Conservation (phyloP, 139 green algal species). For the Spirogloea muscicola region DNA sequence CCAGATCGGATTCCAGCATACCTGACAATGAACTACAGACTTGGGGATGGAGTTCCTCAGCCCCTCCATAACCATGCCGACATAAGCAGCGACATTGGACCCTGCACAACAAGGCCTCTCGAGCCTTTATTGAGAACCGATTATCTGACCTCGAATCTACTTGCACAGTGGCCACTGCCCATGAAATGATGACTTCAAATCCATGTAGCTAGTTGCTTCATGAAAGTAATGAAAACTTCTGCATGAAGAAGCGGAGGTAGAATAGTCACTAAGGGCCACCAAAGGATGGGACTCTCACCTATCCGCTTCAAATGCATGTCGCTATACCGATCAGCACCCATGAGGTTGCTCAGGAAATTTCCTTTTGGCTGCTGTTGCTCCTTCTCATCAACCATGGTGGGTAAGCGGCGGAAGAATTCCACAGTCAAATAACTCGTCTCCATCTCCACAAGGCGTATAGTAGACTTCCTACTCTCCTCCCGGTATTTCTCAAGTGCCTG, state of each 20-base stretch:
- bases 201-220: not conserved
- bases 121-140: too few species aligned
- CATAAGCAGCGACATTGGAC: slow-evolving; percentile 9
- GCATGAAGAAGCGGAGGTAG: not conserved
- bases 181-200: not conserved
- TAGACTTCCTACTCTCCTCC: slow-evolving; percentile 12
- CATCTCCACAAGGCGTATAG: slow-evolving; percentile 36
- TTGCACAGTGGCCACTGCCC: not conserved
- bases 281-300: slow-evolving; percentile 17
- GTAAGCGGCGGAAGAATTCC: slow-evolving; percentile 43
- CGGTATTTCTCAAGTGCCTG: not conserved
- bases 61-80: slow-evolving; percentile 1
- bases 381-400: not conserved
- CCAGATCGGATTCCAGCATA: too few species aligned
- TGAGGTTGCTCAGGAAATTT: not conserved
- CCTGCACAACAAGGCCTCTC: not conserved
- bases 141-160: not conserved
- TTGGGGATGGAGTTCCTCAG: slow-evolving; percentile 36
- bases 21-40: slow-evolving; percentile 38
- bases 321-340: slow-evolving; percentile 7
- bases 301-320: slow-evolving; percentile 13
- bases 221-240: not conserved
- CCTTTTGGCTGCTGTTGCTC: slow-evolving; percentile 8
- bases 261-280: not conserved
- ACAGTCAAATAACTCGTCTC: slow-evolving; percentile 39